phyloP scores from a whole-genome alignment of 495 filamentous ascomycete species.

The Aspergillus homomorphus region DNA sequence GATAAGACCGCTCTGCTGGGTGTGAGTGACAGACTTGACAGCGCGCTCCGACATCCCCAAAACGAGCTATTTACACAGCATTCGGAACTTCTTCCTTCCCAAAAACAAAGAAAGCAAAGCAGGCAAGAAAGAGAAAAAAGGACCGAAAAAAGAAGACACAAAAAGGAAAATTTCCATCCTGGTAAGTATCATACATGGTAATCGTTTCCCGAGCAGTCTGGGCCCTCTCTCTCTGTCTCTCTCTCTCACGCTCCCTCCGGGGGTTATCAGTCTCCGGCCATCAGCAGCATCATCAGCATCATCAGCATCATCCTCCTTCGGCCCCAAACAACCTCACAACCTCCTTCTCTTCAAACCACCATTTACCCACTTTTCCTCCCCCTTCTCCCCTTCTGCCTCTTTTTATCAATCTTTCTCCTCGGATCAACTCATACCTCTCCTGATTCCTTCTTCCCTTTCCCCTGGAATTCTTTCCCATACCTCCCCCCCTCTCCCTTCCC shows the following conservation, averaged over 20 bases:
- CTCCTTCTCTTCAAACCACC: conserved; percentile 5
- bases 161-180: background rate
- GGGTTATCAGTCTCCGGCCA: conserved; percentile 5
- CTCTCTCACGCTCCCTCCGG: background rate
- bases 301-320: conserved; percentile 1
- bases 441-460: background rate
- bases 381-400: conserved; percentile 4
- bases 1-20: conserved; percentile 22
- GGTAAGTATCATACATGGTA: conserved; percentile 6
- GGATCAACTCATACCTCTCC: background rate
- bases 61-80: conserved; percentile 26
- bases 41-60: conserved; percentile 7
- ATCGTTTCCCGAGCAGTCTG: conserved; percentile 19
- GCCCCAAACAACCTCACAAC: conserved; percentile 18
- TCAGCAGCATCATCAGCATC: conserved; percentile 5
- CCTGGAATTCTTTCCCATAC: conserved; percentile 2
- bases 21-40: background rate
- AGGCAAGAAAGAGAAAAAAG: background rate
- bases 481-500: background rate
- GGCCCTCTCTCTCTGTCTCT: conserved; percentile 17
- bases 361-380: conserved; percentile 4
- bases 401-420: conserved; percentile 4
- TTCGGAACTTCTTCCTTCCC: conserved; percentile 18
- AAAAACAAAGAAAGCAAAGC: background rate
- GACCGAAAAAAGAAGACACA: background rate